Evolutionary conservation across 1,139 yeast species (phyloP).

Genomic region (Wickerhamomyces sp.): DNA sequence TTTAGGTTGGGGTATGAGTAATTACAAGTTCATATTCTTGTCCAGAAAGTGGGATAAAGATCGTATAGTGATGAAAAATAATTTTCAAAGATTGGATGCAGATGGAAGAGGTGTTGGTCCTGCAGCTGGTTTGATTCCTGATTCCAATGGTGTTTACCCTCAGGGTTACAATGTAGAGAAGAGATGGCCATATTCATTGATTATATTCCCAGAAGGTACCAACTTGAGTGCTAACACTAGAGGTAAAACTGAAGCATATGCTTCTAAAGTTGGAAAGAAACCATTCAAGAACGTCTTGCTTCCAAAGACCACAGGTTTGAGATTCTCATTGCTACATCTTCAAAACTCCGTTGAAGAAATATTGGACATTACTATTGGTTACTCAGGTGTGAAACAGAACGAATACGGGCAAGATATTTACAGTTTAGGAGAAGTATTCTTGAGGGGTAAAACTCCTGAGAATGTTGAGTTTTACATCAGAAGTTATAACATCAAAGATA

Average conservation of each 20-base stretch:
- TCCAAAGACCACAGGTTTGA: constrained; percentile 80
- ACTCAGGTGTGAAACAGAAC: constrained; percentile 57
- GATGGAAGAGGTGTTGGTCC: constrained; percentile 43
- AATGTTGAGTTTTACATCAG: constrained; percentile 60
- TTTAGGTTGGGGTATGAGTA: constrained; percentile 83
- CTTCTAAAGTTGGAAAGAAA: constrained; percentile 40
- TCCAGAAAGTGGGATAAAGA: constrained; percentile 84
- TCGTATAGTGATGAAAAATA: constrained; percentile 50
- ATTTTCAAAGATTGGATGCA: constrained; percentile 51
- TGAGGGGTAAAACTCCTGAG: constrained; percentile 69
- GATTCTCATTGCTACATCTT: constrained; percentile 57
- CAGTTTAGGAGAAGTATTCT: constrained; percentile 57
- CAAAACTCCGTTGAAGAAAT: constrained; percentile 57
- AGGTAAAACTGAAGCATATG: constrained; percentile 50
- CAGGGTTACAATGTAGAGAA: constrained; percentile 26
- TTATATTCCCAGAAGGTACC: constrained; percentile 94
- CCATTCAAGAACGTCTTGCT: constrained; percentile 62
- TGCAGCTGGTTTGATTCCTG: constrained; percentile 38
- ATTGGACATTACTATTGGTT: constrained; percentile 82
- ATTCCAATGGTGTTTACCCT: constrained; percentile 32
- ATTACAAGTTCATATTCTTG: constrained; percentile 73
- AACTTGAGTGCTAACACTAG: constrained; percentile 68
- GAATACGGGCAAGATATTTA: constrained; percentile 77
- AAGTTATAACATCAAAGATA: constrained; percentile 50
- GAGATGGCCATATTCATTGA: constrained; percentile 45